Percentiles rank a stretch among this genome's conserved stretches.
Evolutionary conservation across 164 flowering plant genomes (phyloP).

Genomic region (Magnolia changhungtana): DNA sequence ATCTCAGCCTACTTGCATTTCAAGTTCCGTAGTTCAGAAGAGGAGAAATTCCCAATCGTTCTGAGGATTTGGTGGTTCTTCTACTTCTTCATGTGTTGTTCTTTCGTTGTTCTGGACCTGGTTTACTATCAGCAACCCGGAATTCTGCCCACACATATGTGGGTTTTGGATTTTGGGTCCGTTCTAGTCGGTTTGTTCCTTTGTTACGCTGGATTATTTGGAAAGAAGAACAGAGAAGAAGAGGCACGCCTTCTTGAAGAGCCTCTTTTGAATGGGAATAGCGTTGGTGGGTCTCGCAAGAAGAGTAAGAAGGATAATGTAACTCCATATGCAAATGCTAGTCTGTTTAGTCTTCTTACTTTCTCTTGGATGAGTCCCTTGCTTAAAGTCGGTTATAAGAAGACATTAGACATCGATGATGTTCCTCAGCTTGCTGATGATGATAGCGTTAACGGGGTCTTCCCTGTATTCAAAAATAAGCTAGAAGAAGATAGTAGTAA

Average conservation of each 20-base stretch:
- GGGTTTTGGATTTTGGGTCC: slow-evolving; percentile 24
- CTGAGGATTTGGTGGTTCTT: slow-evolving; percentile 34
- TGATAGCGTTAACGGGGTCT: slow-evolving; percentile 30
- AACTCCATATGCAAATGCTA: slow-evolving; percentile 32
- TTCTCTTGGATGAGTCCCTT: slow-evolving; percentile 48
- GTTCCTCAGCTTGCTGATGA: slow-evolving; percentile 34
- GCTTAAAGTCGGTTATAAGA: slow-evolving; percentile 32
- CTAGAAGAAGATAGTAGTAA: slow-evolving; percentile 19
- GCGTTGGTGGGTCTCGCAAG: slow-evolving; percentile 5
- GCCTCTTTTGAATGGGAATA: slow-evolving; percentile 24
- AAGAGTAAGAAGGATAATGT: slow-evolving; percentile 6
- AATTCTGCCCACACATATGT: slow-evolving; percentile 14
- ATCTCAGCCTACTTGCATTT: slow-evolving; percentile 29
- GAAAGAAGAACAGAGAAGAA: slow-evolving; percentile 12
- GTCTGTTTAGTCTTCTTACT: slow-evolving; percentile 31
- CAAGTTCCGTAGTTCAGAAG: slow-evolving; percentile 15
- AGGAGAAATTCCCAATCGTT: slow-evolving; percentile 14
- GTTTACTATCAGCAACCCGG: neutral
- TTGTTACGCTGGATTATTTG: slow-evolving; percentile 19
- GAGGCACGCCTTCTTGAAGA: slow-evolving; percentile 16
- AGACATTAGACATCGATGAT: slow-evolving; percentile 42
- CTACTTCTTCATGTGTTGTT: slow-evolving; percentile 21
- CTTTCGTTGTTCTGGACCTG: slow-evolving; percentile 22
- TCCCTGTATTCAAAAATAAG: slow-evolving; percentile 19
- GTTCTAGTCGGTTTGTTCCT: slow-evolving; percentile 16